Base-by-base conservation (phyloP, 129 eudicot genomes). In the Chrysanthemum lavandulifolium region DNA sequence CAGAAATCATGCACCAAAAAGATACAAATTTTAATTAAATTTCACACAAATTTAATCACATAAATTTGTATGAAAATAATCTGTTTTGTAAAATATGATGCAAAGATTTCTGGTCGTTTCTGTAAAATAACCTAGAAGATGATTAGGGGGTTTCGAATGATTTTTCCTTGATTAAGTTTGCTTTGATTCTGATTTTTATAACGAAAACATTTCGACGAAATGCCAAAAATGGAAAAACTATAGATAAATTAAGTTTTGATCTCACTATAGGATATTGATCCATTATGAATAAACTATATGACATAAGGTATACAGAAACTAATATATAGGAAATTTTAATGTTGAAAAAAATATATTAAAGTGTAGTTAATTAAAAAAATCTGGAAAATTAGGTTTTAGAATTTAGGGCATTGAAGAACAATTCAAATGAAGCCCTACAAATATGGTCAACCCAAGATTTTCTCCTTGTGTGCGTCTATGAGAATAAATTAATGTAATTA, bases 41-140 rank as follows among this genome's bases (percentile, higher is more conserved):
- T 68, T 74, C 73, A 74, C 53, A 78, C 55, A 80, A 80, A 76
- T 64, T 29, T 51, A 57, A 80, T 64, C 57, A 47, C 62, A 54
- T 49, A 63, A 74, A 74, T 53, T 49, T 54, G 70, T 75, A 27
- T 54, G 56, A 50, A 49, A 31, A 48, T 70, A 74, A 69, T 75
- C 31, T 75, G 73, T 62, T 16, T 40, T 70, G 36, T 45, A 64
- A 69, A 75, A 54, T 62, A 36, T 77, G 81, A 79, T 87, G 89
- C 91, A 75, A 77, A 81, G 82, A 54, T 82, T 81, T 82, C 91
- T 85, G 91, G 88, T 76, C 79, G 79, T 75, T 87, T 85, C 78
- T 81, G 71, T 68, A 55, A 82, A 68, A 62, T 78, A 72, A 77
- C 85, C 87, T 79, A 87, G 84, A 66, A 76, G 81, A 72, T 53